phyloP scores from a whole-genome alignment of 305 asterid species.

The Rubia peregrina region DNA sequence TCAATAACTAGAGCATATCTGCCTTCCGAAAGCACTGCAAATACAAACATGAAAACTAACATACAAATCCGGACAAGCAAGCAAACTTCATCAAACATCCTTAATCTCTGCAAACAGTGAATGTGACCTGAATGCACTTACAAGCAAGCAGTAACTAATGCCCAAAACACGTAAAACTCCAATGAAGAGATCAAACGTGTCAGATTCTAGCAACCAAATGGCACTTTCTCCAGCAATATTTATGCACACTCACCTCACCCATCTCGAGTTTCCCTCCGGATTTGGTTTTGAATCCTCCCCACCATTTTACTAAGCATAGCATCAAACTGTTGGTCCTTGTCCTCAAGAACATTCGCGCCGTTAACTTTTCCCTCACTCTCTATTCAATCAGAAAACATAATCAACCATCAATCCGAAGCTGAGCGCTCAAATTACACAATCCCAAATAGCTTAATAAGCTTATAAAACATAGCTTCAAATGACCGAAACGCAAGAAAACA shows the following conservation, averaged over 20 bases:
- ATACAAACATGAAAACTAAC: background rate
- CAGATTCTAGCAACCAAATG: background rate
- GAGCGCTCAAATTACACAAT: background rate
- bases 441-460: background rate
- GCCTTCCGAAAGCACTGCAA: background rate
- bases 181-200: background rate
- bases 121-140: background rate
- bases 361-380: slow-evolving; percentile 37
- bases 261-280: slow-evolving; percentile 87
- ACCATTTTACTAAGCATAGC: slow-evolving; percentile 79
- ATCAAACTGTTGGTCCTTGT: slow-evolving; percentile 64
- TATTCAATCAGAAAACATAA: slow-evolving; percentile 12
- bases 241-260: slow-evolving; percentile 72
- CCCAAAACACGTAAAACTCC: background rate
- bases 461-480: background rate
- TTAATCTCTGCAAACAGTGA: background rate
- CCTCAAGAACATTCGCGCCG: slow-evolving; percentile 54
- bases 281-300: slow-evolving; percentile 67
- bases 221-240: background rate
- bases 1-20: background rate
- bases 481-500: background rate
- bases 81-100: background rate
- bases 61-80: background rate
- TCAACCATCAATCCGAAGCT: background rate
- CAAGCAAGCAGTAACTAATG: background rate